Percentiles rank a stretch among this genome's conserved stretches.
phyloP scores from a whole-genome alignment of 352 stramenopile genomes.

The Pythium phragmitis region DNA sequence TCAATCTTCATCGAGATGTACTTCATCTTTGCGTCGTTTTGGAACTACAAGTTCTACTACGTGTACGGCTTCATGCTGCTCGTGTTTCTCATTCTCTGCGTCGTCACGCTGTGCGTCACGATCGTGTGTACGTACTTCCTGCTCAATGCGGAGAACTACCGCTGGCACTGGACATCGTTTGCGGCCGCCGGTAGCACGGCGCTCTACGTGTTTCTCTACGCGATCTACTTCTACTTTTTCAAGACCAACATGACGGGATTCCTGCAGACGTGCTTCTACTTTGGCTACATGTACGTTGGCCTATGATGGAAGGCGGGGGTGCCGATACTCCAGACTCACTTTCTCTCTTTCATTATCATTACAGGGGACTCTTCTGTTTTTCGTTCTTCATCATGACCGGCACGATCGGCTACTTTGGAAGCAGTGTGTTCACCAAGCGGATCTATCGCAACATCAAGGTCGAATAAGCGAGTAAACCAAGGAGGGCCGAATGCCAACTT shows the following conservation, averaged over 20 bases:
- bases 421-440: conserved; percentile 92
- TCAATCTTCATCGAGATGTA: conserved; percentile 99
- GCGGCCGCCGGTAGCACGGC: conserved; percentile 92
- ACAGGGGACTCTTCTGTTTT: conserved; percentile 90
- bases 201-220: conserved; percentile 98
- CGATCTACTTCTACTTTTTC: conserved; percentile 99
- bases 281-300: conserved; percentile 94
- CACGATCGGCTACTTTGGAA: conserved; percentile 89
- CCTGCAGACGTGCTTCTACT: conserved; percentile 98
- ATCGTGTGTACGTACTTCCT: conserved; percentile 99
- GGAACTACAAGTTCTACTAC: conserved; percentile 99
- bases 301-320: neutral
- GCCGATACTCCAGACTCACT: neutral
- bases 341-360: neutral
- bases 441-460: conserved; percentile 97
- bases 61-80: conserved; percentile 99
- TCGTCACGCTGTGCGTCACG: conserved; percentile 98
- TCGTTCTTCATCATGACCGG: conserved; percentile 93
- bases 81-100: conserved; percentile 96
- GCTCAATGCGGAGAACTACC: conserved; percentile 99
- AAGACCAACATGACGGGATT: conserved; percentile 99
- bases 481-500: too few species aligned
- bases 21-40: conserved; percentile 99
- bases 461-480: conserved; percentile 56
- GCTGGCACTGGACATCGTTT: conserved; percentile 99